phyloP scores from a whole-genome alignment of 2,329 filamentous ascomycete species.

The Elsinoe fawcettii region DNA sequence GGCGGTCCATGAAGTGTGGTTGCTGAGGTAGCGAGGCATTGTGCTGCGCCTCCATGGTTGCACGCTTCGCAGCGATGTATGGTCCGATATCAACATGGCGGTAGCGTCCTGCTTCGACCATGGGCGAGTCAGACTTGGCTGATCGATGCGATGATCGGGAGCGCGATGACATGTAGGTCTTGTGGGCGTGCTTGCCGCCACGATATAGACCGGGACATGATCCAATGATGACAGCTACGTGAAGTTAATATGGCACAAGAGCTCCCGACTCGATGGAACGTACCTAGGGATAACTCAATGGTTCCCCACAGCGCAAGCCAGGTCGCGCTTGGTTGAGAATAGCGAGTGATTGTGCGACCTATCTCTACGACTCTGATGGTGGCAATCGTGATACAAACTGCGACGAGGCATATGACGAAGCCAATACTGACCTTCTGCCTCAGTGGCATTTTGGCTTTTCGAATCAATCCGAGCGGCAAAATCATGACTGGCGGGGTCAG shows the following conservation, averaged over 20 bases:
- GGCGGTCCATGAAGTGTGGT: neutral
- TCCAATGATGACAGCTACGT: slow-evolving; percentile 8
- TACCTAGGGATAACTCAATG: slow-evolving; percentile 11
- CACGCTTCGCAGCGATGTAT: slow-evolving; percentile 3
- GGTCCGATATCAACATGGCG: slow-evolving; percentile 5
- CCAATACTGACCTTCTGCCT: slow-evolving; percentile 13
- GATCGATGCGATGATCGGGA: neutral
- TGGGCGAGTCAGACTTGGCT: neutral
- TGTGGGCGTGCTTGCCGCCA: slow-evolving; percentile 4
- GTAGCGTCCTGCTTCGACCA: slow-evolving; percentile 2
- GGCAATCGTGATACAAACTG: slow-evolving; percentile 1
- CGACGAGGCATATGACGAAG: slow-evolving; percentile 9
- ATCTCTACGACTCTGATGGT: slow-evolving; percentile 13
- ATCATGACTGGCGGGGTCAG: slow-evolving; percentile 10
- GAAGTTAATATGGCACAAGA: neutral
- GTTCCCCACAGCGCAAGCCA: slow-evolving; percentile 13
- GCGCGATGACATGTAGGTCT: neutral
- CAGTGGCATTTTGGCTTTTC: slow-evolving; percentile 6
- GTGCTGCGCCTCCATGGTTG: neutral
- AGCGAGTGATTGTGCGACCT: neutral
- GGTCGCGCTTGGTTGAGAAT: slow-evolving; percentile 6
- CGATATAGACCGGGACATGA: slow-evolving; percentile 5
- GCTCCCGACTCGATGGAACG: neutral
- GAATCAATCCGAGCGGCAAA: slow-evolving; percentile 7
- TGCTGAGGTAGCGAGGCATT: neutral